phyloP scores from a whole-genome alignment of 768 basidiomycete species.

The Tricholoma terreum region DNA sequence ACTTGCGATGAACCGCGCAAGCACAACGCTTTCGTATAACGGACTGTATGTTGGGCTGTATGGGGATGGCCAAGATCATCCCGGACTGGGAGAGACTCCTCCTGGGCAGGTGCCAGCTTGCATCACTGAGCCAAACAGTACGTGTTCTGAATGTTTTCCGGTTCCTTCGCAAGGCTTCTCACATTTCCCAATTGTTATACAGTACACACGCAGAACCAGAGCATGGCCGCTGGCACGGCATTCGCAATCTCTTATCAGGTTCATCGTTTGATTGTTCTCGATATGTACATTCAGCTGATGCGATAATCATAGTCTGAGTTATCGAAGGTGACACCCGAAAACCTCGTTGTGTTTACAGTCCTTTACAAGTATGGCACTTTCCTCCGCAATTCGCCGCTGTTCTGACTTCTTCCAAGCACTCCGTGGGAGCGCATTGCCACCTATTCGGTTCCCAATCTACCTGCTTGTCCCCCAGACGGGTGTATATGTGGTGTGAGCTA shows the following conservation, averaged over 20 bases:
- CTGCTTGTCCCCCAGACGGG: conserved; percentile 46
- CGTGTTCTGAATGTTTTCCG: conserved; percentile 14
- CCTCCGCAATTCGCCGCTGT: too few species aligned
- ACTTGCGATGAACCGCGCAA: conserved; percentile 47
- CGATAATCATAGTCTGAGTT: conserved; percentile 40
- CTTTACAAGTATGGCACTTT: conserved; percentile 38
- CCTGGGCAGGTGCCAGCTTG: conserved; percentile 37
- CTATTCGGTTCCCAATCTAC: conserved; percentile 49
- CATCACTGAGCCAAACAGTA: conserved; percentile 48
- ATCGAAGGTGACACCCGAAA: conserved; percentile 41
- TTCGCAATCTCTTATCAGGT: conserved; percentile 55
- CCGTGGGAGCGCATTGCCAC: conserved; percentile 46
- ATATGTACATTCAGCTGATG: neutral
- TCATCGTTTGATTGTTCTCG: neutral
- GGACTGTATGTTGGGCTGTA: conserved; percentile 36
- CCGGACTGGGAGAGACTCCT: conserved; percentile 21
- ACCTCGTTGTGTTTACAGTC: conserved; percentile 50
- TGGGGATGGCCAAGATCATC: conserved; percentile 43
- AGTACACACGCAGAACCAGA: conserved; percentile 54
- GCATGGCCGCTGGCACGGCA: conserved; percentile 50
- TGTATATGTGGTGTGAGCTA: conserved; percentile 50
- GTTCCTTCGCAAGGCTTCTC: neutral
- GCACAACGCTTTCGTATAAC: conserved; percentile 40
- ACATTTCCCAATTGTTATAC: neutral
- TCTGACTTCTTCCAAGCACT: conserved; percentile 30